These are phyloP conservation scores for Candida nemodendra DNA, from an alignment of 805 yeast genomes.

Conservation along the genomic window DNA sequence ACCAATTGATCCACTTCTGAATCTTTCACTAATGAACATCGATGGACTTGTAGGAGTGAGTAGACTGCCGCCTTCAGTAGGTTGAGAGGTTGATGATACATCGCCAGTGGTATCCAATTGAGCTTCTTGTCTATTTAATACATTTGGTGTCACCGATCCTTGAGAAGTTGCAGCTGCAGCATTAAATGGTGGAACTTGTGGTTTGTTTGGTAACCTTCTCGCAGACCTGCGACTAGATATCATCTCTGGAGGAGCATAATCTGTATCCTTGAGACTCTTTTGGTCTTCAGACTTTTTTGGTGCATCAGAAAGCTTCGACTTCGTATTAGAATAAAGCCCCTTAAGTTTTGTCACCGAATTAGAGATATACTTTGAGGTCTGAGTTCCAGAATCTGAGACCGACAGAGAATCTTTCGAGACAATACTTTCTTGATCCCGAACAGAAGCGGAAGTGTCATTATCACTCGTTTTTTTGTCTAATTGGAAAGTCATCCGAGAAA, in stretches of 20 bases:
- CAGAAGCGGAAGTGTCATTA: neutral
- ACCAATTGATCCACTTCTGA: slow-evolving; percentile 13
- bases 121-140: too few species aligned
- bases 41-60: slow-evolving; percentile 21
- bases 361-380: slow-evolving; percentile 27
- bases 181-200: neutral
- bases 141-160: too few species aligned
- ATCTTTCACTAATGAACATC: slow-evolving; percentile 27
- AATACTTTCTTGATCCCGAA: neutral
- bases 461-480: slow-evolving; percentile 11
- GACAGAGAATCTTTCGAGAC: neutral
- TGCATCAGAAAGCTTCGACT: slow-evolving; percentile 20
- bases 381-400: neutral
- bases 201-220: slow-evolving; percentile 2
- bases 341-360: slow-evolving; percentile 59
- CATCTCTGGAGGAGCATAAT: slow-evolving; percentile 58
- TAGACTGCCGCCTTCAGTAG: slow-evolving; percentile 1
- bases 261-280: slow-evolving; percentile 7
- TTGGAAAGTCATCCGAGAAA: slow-evolving; percentile 26
- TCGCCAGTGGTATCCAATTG: slow-evolving; percentile 5
- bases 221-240: slow-evolving; percentile 50
- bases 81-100: neutral
- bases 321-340: slow-evolving; percentile 64
- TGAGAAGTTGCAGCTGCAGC: too few species aligned
- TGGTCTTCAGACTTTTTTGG: slow-evolving; percentile 1